These are phyloP conservation scores for Microcos paniculata DNA, from an alignment of 345 rosid species.

Conservation along the genomic window DNA sequence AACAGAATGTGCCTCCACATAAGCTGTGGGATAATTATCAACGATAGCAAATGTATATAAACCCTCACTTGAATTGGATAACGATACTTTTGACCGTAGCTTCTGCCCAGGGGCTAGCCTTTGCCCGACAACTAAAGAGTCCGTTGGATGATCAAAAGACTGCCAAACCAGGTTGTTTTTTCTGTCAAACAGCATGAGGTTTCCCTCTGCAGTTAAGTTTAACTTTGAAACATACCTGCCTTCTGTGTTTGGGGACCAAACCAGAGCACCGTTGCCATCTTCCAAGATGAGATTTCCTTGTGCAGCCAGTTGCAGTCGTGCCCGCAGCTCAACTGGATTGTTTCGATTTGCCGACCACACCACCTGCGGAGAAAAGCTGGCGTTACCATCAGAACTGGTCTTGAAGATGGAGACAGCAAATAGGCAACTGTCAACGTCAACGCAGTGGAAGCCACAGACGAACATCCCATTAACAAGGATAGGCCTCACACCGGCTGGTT, in stretches of 20 bases:
- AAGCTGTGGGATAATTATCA: conserved; percentile 10
- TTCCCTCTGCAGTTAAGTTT: conserved; percentile 22
- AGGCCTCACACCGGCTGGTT: background rate
- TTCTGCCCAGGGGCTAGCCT: conserved; percentile 24
- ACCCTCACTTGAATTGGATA: conserved; percentile 18
- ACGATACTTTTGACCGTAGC: conserved; percentile 21
- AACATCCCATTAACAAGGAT: background rate
- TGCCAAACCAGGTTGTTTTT: conserved; percentile 28
- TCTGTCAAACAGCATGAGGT: conserved; percentile 28
- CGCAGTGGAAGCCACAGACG: background rate
- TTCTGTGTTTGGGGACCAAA: conserved; percentile 23
- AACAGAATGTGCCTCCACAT: conserved; percentile 17
- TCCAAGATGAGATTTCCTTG: conserved; percentile 22
- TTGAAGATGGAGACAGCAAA: conserved; percentile 8
- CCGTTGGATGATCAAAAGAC: conserved; percentile 31
- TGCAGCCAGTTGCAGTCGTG: conserved; percentile 16
- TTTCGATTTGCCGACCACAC: conserved; percentile 37
- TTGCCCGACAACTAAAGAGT: conserved; percentile 27
- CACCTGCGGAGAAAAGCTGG: background rate
- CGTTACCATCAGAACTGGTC: background rate
- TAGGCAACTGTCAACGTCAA: background rate
- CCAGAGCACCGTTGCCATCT: conserved; percentile 14
- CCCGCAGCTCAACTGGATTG: conserved; percentile 1
- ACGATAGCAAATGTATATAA: conserved; percentile 21
- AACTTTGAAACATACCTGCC: conserved; percentile 20